Conservation (phyloP, 139 green algal genomes). For the Desmodesmus armatus region DNA sequence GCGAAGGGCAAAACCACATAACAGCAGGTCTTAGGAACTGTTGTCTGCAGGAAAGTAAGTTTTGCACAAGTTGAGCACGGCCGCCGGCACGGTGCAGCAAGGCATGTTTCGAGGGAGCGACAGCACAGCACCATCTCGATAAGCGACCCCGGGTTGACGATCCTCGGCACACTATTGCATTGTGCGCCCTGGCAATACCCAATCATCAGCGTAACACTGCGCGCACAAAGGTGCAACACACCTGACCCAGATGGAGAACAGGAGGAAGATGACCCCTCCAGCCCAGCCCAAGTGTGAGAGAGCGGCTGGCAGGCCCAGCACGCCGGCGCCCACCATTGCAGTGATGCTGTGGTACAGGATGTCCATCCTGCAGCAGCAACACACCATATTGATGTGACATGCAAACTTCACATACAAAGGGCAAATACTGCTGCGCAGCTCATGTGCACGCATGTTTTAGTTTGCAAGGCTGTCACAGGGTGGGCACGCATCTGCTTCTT, state of each 20-base stretch:
- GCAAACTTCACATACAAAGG: neutral
- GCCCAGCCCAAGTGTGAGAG: conserved; percentile 59
- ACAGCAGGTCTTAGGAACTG: neutral
- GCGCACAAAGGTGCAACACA: neutral
- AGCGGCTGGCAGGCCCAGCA: conserved; percentile 64
- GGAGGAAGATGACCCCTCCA: conserved; percentile 55
- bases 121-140: too few relatives aligned
- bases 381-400: neutral
- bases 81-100: neutral
- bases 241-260: conserved; percentile 51
- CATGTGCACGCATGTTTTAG: neutral
- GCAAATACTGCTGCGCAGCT: neutral
- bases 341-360: conserved; percentile 16
- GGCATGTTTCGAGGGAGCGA: too few relatives aligned
- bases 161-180: neutral
- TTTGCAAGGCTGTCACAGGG: neutral
- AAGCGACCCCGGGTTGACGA: too few relatives aligned
- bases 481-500: neutral
- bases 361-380: conserved; percentile 4
- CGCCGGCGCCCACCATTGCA: conserved; percentile 67
- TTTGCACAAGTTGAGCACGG: neutral
- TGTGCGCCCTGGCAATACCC: neutral
- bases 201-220: neutral
- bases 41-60: neutral
- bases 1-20: neutral